These are phyloP conservation scores for Gracilariopsis chorda DNA, from an alignment of 23 red algal genomes.

Conservation along the genomic window DNA sequence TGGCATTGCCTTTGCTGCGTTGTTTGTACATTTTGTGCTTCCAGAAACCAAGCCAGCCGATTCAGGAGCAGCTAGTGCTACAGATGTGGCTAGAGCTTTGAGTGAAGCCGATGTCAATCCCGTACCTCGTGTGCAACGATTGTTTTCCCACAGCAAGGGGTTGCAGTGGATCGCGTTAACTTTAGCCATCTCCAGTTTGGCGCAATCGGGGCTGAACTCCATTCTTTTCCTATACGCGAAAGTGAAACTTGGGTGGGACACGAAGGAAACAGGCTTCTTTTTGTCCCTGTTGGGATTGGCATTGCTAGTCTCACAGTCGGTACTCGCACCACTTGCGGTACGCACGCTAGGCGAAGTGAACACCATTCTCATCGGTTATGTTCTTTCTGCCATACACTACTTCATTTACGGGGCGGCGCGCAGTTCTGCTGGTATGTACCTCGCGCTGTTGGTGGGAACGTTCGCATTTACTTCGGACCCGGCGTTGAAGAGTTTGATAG, in stretches of 20 bases:
- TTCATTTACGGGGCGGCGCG: conserved; percentile 48
- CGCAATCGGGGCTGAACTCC: conserved; percentile 47
- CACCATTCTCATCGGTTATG: conserved; percentile 39
- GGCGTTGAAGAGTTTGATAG: conserved; percentile 63
- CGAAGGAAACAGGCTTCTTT: conserved; percentile 60
- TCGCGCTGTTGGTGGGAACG: conserved; percentile 51
- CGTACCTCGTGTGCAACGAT: conserved; percentile 30
- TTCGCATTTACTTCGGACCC: conserved; percentile 43
- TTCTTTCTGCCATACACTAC: background rate
- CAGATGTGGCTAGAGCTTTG: background rate
- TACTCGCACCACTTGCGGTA: conserved; percentile 42
- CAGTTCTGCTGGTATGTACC: conserved; percentile 9
- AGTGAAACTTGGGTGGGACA: conserved; percentile 61
- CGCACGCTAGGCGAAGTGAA: conserved; percentile 15
- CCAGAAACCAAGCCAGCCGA: conserved; percentile 47
- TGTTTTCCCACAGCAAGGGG: conserved; percentile 22
- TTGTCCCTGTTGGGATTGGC: conserved; percentile 47
- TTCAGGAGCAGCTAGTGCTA: background rate
- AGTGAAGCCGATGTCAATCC: conserved; percentile 38
- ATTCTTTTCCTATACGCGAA: conserved; percentile 68
- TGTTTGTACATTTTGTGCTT: conserved; percentile 39
- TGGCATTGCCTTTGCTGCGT: background rate
- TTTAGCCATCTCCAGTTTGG: background rate
- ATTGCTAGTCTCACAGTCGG: conserved; percentile 55
- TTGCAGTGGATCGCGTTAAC: conserved; percentile 49